Conservation (phyloP, 257 asterid genomes). For the Ophiorrhiza pumila region DNA sequence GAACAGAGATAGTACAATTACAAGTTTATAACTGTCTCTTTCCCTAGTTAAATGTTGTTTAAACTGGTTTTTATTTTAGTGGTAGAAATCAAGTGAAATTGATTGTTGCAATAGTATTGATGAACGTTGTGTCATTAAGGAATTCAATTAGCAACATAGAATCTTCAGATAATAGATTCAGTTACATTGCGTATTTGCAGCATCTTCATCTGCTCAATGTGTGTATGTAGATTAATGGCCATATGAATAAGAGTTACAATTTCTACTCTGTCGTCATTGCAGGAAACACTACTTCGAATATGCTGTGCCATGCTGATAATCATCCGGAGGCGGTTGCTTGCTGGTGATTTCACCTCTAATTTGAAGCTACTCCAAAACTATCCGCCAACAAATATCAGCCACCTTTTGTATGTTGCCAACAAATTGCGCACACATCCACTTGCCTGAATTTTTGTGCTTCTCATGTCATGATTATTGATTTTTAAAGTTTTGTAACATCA, state of each 20-base stretch:
- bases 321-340: constrained; percentile 81
- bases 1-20: not conserved
- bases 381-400: constrained; percentile 85
- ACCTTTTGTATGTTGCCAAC: constrained; percentile 87
- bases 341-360: constrained; percentile 93
- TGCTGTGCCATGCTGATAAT: constrained; percentile 94
- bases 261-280: constrained; percentile 20
- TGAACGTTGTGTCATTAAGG: not conserved
- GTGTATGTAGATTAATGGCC: too few relatives aligned
- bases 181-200: not conserved
- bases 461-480: not conserved
- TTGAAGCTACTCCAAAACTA: constrained; percentile 82
- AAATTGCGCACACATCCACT: constrained; percentile 48
- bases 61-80: not conserved
- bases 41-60: not conserved
- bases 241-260: not conserved
- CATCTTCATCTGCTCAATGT: not conserved
- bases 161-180: not conserved
- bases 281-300: constrained; percentile 82
- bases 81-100: not conserved
- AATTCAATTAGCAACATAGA: too few relatives aligned
- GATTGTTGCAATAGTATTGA: not conserved
- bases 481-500: not conserved
- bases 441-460: constrained; percentile 16
- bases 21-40: not conserved